Percentiles rank a stretch among this genome's conserved stretches.
Evolutionary conservation across 2,329 filamentous ascomycete species (phyloP).

Genomic region (Scleromitrula shiraiana): DNA sequence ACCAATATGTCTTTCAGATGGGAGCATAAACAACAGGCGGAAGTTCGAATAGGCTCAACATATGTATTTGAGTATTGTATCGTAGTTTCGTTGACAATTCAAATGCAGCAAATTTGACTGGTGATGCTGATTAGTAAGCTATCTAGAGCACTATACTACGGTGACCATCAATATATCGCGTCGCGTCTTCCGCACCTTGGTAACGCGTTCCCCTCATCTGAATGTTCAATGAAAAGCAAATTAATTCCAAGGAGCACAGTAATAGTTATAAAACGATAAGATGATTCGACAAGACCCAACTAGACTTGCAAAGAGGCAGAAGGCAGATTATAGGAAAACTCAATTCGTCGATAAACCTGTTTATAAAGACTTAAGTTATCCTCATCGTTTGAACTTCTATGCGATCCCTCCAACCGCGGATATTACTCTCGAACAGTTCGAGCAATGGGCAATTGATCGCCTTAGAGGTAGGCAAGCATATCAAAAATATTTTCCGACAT

Average conservation of each 20-base stretch:
- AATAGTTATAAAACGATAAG: slow-evolving; percentile 1
- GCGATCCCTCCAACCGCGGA: slow-evolving; percentile 79
- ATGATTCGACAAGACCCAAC: slow-evolving; percentile 30
- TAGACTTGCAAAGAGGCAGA: slow-evolving; percentile 59
- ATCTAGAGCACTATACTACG: neutral
- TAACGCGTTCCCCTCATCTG: slow-evolving; percentile 3
- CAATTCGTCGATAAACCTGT: slow-evolving; percentile 57
- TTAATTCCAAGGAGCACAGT: neutral
- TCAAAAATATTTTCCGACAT: slow-evolving; percentile 29
- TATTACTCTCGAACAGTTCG: slow-evolving; percentile 93
- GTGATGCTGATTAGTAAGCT: neutral
- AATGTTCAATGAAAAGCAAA: neutral
- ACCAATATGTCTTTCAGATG: too few relatives aligned
- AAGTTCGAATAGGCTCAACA: too few relatives aligned
- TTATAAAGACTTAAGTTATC: slow-evolving; percentile 73
- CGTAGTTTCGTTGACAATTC: too few relatives aligned
- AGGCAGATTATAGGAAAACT: slow-evolving; percentile 71
- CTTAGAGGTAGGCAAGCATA: slow-evolving; percentile 54
- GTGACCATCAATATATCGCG: slow-evolving; percentile 1
- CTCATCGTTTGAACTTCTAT: slow-evolving; percentile 89
- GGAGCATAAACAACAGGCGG: too few relatives aligned
- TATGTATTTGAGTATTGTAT: too few relatives aligned
- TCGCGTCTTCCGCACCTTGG: slow-evolving; percentile 10
- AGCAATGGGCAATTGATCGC: slow-evolving; percentile 96
- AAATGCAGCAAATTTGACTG: neutral